Base-by-base conservation (phyloP, 495 filamentous ascomycete genomes). In the Podospora conica region DNA sequence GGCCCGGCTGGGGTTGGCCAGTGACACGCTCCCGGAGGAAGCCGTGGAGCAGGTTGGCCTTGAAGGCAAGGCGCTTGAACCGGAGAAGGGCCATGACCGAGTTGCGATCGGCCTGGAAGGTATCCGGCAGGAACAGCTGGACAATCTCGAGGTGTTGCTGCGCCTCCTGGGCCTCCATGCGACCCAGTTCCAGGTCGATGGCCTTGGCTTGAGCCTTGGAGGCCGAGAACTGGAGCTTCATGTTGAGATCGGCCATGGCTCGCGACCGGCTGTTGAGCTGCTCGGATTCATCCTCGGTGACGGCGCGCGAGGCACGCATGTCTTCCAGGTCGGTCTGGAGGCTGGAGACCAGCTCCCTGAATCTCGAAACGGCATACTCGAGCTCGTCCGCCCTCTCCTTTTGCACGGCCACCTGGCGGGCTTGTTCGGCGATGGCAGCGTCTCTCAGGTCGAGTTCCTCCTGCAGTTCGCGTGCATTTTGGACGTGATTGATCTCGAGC, bases 231-330 rank as follows among this genome's bases (percentile, higher is more conserved):
- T 96, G 93, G 33, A 98, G 85, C 71, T 95, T 93, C 85, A 93
- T 84, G 76, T 97, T 98, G 54, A 98, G 83, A 75, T 98, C 93
- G 85, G 96, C 88, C 91, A 98, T 96, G 22, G 92, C 91, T 60
- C 92, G 85, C 33, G 93, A 96, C 29, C 92, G 89, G 65, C 84
- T 88, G 53, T 86, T 90, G 22, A 97, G 84, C 68, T 97, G 90
- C 69, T 92, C 91, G 7, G 93, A 90, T 73, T 98, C 94, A 4
- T 89, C 88, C 72, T 98, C 96, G 0, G 93, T 92, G 56, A 98
- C 89, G 66, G 95, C 91, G 64, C 94, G 91, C 31, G 91, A 93
- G 12, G 93, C 90, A 58, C 90, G 86, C 86, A 96, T 93, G 68
- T 98, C 92, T 70, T 95, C 91, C 48, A 98, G 81, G 73, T 96